A percentile compares a stretch with the other conserved stretches of the same genome.
Evolutionary conservation across 2,329 filamentous ascomycete genomes (phyloP).

Genomic region (Nothophoma quercina): DNA sequence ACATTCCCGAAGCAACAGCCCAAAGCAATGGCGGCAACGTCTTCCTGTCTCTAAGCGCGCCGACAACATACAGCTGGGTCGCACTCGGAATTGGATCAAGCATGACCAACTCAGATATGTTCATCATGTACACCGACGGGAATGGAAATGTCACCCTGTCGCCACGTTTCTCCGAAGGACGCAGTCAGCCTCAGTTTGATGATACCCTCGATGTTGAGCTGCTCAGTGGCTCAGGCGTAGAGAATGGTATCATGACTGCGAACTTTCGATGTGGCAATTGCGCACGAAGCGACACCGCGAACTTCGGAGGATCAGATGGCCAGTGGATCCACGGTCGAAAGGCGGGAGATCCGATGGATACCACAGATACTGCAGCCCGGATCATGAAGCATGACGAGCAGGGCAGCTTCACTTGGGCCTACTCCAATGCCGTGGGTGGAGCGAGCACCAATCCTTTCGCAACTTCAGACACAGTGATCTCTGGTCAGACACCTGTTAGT

Average conservation of each 20-base stretch:
- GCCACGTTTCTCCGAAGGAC: conserved; percentile 59
- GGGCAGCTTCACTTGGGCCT: conserved; percentile 16
- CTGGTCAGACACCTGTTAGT: conserved; percentile 31
- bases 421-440: conserved; percentile 17
- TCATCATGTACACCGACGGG: conserved; percentile 66
- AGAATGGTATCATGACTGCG: conserved; percentile 62
- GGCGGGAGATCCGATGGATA: conserved; percentile 53
- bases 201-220: conserved; percentile 57
- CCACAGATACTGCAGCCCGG: conserved; percentile 40
- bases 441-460: conserved; percentile 17
- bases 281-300: conserved; percentile 54
- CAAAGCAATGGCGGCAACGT: conserved; percentile 58
- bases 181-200: conserved; percentile 59
- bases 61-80: conserved; percentile 63
- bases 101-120: conserved; percentile 68
- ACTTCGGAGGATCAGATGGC: conserved; percentile 50
- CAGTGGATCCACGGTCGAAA: conserved; percentile 58
- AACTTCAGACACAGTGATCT: conserved; percentile 7
- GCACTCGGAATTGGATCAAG: conserved; percentile 63
- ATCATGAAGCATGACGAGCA: conserved; percentile 5
- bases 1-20: conserved; percentile 60
- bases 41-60: conserved; percentile 68
- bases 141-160: conserved; percentile 66
- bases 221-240: conserved; percentile 66
- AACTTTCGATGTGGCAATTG: conserved; percentile 62